Conservation (phyloP, 305 asterid species). For the Fraxinus floribunda region DNA sequence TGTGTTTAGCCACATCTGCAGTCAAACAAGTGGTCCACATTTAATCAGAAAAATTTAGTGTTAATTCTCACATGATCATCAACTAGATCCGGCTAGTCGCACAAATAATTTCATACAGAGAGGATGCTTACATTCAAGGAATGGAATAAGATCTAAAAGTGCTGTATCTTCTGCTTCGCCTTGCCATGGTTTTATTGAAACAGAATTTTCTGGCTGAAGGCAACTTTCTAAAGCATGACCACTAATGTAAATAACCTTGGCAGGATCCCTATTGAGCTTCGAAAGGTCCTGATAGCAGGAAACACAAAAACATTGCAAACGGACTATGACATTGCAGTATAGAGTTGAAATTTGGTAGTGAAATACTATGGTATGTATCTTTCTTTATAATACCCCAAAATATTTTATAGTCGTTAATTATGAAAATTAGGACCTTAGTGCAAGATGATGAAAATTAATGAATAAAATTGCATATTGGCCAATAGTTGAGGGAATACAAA, state of each 20-base stretch:
- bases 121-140: conserved; percentile 77
- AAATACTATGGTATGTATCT: neutral
- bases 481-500: too few species aligned
- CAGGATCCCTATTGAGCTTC: conserved; percentile 81
- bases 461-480: too few species aligned
- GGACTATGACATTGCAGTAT: neutral
- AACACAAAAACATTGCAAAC: neutral
- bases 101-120: neutral
- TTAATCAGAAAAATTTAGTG: conserved; percentile 7
- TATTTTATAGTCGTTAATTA: too few species aligned
- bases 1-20: conserved; percentile 77
- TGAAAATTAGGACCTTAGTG: too few species aligned
- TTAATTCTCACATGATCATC: conserved; percentile 10
- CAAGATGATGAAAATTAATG: too few species aligned
- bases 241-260: conserved; percentile 68
- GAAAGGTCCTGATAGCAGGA: conserved; percentile 73
- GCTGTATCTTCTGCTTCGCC: conserved; percentile 88
- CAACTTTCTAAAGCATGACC: conserved; percentile 75
- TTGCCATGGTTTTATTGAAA: conserved; percentile 68
- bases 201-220: conserved; percentile 79
- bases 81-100: neutral
- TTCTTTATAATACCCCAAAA: neutral
- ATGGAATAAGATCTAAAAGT: conserved; percentile 85
- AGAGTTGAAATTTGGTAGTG: neutral
- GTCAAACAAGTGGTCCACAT: conserved; percentile 19